These are phyloP conservation scores for Cystobasidium onofrii DNA, from an alignment of 768 basidiomycete genomes.

Conservation along the genomic window DNA sequence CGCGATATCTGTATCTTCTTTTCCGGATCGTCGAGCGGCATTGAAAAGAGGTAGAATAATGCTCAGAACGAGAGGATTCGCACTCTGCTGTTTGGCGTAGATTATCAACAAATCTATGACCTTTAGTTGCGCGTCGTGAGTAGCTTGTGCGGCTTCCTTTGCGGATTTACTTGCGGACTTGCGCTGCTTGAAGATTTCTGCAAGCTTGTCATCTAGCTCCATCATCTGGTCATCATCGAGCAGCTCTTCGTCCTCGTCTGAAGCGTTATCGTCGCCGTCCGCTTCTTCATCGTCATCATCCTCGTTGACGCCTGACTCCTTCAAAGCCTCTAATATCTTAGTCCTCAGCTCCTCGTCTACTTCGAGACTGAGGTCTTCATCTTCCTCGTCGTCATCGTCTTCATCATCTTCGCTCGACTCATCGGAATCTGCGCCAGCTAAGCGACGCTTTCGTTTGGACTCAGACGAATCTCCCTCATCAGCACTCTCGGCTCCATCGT, in stretches of 20 bases:
- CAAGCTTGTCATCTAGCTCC: constrained; percentile 84
- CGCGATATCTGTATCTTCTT: constrained; percentile 18
- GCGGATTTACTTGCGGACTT: constrained; percentile 56
- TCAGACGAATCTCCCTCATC: constrained; percentile 48
- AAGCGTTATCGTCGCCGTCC: constrained; percentile 54
- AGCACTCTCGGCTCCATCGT: constrained; percentile 48
- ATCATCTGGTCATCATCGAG: constrained; percentile 99
- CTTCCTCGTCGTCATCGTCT: constrained; percentile 44
- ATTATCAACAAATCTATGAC: constrained; percentile 89
- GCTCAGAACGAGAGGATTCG: constrained; percentile 61
- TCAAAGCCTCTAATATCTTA: constrained; percentile 53
- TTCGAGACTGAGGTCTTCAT: constrained; percentile 43
- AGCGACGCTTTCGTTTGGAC: not conserved
- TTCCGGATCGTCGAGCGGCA: constrained; percentile 49
- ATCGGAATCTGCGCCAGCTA: constrained; percentile 11
- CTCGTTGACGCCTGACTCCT: constrained; percentile 40
- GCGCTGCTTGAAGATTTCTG: constrained; percentile 69
- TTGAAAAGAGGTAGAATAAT: constrained; percentile 69
- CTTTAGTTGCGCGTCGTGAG: constrained; percentile 90
- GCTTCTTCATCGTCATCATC: constrained; percentile 52
- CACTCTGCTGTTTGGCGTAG: constrained; percentile 66
- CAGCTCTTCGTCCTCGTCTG: constrained; percentile 50
- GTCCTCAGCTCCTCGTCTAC: constrained; percentile 55
- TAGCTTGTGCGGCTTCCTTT: constrained; percentile 75
- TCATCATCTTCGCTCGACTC: constrained; percentile 36